Base-by-base conservation (phyloP, 768 basidiomycete genomes). In the Kwoniella sp. region DNA sequence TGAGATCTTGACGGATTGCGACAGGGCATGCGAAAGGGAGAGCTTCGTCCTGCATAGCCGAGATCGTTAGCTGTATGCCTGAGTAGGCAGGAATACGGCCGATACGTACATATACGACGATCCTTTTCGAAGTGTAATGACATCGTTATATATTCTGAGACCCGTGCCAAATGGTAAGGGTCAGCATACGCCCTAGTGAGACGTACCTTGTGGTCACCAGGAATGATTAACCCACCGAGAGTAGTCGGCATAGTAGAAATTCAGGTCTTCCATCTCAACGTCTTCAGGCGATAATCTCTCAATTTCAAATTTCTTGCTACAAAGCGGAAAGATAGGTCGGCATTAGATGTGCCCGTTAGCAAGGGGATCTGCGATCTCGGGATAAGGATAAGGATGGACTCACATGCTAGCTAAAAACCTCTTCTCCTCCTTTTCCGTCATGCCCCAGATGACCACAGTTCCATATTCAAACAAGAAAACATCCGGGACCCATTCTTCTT, bases 1-100 rank as follows among this genome's bases (percentile, higher is more conserved):
- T 10, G 94, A 96, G 78, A 97, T 95, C 82, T 96, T 97, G 68
- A 95, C 94, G 17, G 92, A 95, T 83, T 96, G 94, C 19, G 94
- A 88, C 47, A 97, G 85, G 0, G 94, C 93, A 79, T 97, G 92
- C 17, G 94, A 96, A 49, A 97, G 81, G 1, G 94, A 93, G 8
- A 97, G 83, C 81, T 96, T 97, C 4, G 94, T 96, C 93, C 93
- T 96, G 71, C 46, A 12, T n/a, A n/a, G n/a, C n/a, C n/a, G n/a
- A n/a, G n/a, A n/a, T n/a, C n/a, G n/a, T n/a, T n/a, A n/a, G n/a
- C n/a, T n/a, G n/a, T n/a, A n/a, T n/a, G n/a, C n/a, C n/a, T n/a
- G n/a, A n/a, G n/a, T n/a, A n/a, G n/a, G n/a, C n/a, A n/a, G n/a
- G n/a, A n/a, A n/a, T n/a, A n/a, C n/a, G n/a, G n/a, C n/a, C n/a